These are phyloP conservation scores for Rhytidhysteron rufulum DNA, from an alignment of 2,329 filamentous ascomycete species.

Conservation along the genomic window DNA sequence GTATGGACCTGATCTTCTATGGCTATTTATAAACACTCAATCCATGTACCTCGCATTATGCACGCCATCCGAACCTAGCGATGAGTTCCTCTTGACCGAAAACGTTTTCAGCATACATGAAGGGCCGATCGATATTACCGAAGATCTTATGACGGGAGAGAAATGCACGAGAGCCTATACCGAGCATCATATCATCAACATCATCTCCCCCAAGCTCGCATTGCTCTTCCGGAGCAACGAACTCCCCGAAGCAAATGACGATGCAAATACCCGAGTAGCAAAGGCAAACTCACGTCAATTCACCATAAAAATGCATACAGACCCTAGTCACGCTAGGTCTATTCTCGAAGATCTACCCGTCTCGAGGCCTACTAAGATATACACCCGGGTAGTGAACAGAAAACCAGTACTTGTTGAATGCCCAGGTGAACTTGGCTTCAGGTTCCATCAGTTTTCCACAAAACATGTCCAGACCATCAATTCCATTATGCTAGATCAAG, in stretches of 20 bases:
- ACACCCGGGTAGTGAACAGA: not conserved
- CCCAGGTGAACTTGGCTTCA: slow-evolving; percentile 2
- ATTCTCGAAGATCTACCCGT: not conserved
- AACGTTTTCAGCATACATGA: slow-evolving; percentile 30
- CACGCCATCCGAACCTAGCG: slow-evolving; percentile 15
- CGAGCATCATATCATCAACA: slow-evolving; percentile 11
- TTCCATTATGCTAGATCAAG: slow-evolving; percentile 5
- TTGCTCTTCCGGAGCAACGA: slow-evolving; percentile 17
- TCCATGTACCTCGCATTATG: slow-evolving; percentile 27
- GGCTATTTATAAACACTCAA: slow-evolving; percentile 24
- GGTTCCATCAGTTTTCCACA: slow-evolving; percentile 3
- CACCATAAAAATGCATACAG: not conserved
- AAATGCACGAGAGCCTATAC: slow-evolving; percentile 6
- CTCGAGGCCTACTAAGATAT: not conserved
- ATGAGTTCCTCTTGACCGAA: slow-evolving; percentile 34
- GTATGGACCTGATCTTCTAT: slow-evolving; percentile 26
- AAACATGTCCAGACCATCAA: slow-evolving; percentile 6
- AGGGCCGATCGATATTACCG: slow-evolving; percentile 13
- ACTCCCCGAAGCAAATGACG: slow-evolving; percentile 16
- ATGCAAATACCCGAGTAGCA: not conserved
- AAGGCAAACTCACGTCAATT: not conserved
- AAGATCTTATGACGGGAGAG: slow-evolving; percentile 4
- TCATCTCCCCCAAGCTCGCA: slow-evolving; percentile 17
- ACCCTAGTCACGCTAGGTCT: not conserved
- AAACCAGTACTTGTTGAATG: not conserved